A percentile compares a stretch with the other conserved stretches of the same genome.
phyloP scores from a whole-genome alignment of 805 yeast genomes.

The Metschnikowia shivogae region DNA sequence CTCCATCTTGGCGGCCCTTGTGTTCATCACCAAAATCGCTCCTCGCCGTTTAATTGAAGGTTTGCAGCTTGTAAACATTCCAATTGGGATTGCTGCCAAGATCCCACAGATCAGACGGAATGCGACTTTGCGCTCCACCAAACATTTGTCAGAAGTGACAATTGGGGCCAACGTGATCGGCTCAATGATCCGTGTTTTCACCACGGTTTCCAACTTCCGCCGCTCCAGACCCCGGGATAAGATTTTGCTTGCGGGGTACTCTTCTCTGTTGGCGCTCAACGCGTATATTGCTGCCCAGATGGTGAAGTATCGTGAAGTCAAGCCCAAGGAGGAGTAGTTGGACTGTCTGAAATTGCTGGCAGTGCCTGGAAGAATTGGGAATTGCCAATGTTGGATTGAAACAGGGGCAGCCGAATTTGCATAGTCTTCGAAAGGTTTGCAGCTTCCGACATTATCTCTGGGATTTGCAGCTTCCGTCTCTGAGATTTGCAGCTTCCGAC shows the following conservation, averaged over 20 bases:
- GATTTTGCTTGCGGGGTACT: slow-evolving; percentile 38
- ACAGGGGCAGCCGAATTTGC: neutral
- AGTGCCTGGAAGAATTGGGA: neutral
- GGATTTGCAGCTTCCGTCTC: too few relatives aligned
- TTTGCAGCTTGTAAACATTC: slow-evolving; percentile 36
- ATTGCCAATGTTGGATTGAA: neutral
- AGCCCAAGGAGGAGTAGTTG: slow-evolving; percentile 4
- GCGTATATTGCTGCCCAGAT: slow-evolving; percentile 35
- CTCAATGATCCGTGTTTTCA: slow-evolving; percentile 36
- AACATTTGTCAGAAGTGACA: slow-evolving; percentile 36
- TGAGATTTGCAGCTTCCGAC: too few relatives aligned
- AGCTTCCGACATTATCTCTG: too few relatives aligned
- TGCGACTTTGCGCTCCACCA: slow-evolving; percentile 30
- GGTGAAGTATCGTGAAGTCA: slow-evolving; percentile 10
- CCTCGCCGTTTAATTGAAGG: slow-evolving; percentile 26
- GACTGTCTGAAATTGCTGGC: neutral
- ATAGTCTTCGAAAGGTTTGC: too few relatives aligned
- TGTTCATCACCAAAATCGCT: slow-evolving; percentile 30
- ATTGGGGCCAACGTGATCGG: slow-evolving; percentile 40
- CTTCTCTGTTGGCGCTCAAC: slow-evolving; percentile 32
- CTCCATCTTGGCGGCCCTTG: slow-evolving; percentile 22
- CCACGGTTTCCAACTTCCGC: slow-evolving; percentile 33
- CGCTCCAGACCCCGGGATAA: slow-evolving; percentile 22
- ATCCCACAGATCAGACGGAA: slow-evolving; percentile 39
- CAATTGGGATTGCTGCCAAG: slow-evolving; percentile 35